phyloP scores from a whole-genome alignment of 306 rosid species.

The Cicer chorassanicum region DNA sequence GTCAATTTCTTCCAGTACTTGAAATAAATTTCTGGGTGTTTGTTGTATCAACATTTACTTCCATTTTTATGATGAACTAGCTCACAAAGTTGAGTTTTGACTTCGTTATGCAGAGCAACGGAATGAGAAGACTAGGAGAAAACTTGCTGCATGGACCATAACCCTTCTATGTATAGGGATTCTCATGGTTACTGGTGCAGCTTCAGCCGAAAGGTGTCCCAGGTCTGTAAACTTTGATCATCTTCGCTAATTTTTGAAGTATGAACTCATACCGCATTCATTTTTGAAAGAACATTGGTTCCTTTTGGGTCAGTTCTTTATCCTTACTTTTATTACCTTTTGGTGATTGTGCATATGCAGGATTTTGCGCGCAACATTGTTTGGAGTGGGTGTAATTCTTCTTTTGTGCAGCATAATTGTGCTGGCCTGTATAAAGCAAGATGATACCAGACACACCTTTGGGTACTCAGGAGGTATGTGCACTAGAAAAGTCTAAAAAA shows the following conservation, averaged over 20 bases:
- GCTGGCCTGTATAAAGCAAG: slow-evolving; percentile 63
- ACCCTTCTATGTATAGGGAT: slow-evolving; percentile 62
- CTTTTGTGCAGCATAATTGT: slow-evolving; percentile 54
- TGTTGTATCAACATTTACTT: slow-evolving; percentile 34
- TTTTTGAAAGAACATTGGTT: slow-evolving; percentile 11
- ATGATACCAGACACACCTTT: slow-evolving; percentile 66
- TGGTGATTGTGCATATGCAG: slow-evolving; percentile 48
- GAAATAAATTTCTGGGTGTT: background rate
- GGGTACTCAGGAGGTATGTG: slow-evolving; percentile 74
- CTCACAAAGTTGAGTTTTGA: slow-evolving; percentile 37
- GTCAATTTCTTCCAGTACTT: slow-evolving; percentile 7
- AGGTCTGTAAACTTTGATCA: slow-evolving; percentile 52
- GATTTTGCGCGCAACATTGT: slow-evolving; percentile 51
- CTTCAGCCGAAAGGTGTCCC: slow-evolving; percentile 64
- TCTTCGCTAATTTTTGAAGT: slow-evolving; percentile 28
- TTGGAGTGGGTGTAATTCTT: slow-evolving; percentile 62
- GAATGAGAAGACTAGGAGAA: slow-evolving; percentile 64
- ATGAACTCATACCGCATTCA: slow-evolving; percentile 12
- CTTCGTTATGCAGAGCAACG: slow-evolving; percentile 48
- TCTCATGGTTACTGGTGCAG: slow-evolving; percentile 57
- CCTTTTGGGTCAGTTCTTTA: slow-evolving; percentile 21
- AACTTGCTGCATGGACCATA: slow-evolving; percentile 72
- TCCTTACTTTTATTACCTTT: background rate
- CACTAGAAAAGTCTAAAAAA: slow-evolving; percentile 2
- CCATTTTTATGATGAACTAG: slow-evolving; percentile 19